Evolutionary conservation across 2,329 filamentous ascomycete species (phyloP), one percentile per base, ranked within the genome.

Genomic region (Claviceps monticola): DNA sequence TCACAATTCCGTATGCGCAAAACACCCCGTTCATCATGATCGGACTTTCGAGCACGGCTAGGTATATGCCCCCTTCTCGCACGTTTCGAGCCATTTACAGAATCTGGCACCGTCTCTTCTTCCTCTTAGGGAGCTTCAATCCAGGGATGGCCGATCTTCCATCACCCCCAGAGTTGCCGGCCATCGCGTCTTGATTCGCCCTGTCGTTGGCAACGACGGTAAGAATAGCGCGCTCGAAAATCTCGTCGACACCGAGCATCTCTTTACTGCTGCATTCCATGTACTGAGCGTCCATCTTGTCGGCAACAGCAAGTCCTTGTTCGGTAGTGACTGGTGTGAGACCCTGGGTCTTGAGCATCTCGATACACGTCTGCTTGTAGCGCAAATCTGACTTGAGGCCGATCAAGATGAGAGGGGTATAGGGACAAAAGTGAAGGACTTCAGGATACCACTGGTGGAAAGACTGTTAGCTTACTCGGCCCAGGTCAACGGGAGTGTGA

Each of bases 181-280:
- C 43, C 58, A 71, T 69, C 55, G 69, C 67, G 64, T 80, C 77
- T 55, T 76, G 68, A 61, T 80, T 83, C 65, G 82, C 82, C 62
- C 75, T 71, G 65, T 89, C 88, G 61, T 89, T 87, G 58, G 84
- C 82, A 29, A 98, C 88, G 36, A 93, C 89, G 49, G 86, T 91
- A 62, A 90, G 81, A 64, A 98, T 90, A 52, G 93, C 93, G 56
- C 82, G 77, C 67, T 94, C 86, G 69, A 98, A 98, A 64, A 97
- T 93, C 63, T 97, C 91, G 66, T 97, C 88, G 46, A 98, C 91
- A 52, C 93, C 93, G 51, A 78, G 82, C 84, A 95, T 93, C 71
- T 96, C 93, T 71, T 97, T 97, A 70, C 88, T 95, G 66, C 89
- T 95, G 77, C 93, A 98, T 72, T 98, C 93, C 80, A 95, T 91